phyloP scores from a whole-genome alignment of 1,284 basidiomycete species.

The Malassezia slooffiae region DNA sequence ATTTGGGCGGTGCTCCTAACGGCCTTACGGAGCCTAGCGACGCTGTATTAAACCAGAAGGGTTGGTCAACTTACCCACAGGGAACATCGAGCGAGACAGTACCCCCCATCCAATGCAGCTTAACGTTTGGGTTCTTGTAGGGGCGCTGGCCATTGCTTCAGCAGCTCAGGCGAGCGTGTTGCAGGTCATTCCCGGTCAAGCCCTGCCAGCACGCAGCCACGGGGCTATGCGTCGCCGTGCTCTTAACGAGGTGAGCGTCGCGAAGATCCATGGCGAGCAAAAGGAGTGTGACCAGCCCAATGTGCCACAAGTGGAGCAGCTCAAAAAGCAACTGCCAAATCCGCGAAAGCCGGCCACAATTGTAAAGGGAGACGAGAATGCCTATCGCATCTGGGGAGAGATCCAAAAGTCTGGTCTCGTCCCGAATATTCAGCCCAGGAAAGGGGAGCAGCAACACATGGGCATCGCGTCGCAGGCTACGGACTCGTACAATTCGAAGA shows the following conservation, averaged over 20 bases:
- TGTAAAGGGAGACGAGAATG: slow-evolving; percentile 46
- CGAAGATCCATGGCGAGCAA: slow-evolving; percentile 13
- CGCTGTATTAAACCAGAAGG: too few relatives aligned
- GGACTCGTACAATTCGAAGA: slow-evolving; percentile 7
- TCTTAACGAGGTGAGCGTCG: slow-evolving; percentile 18
- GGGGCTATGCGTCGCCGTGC: not conserved
- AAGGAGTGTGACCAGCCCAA: slow-evolving; percentile 30
- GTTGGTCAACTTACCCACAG: too few relatives aligned
- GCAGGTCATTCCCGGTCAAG: not conserved
- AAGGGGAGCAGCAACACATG: not conserved
- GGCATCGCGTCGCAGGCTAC: not conserved
- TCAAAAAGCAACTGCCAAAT: slow-evolving; percentile 42
- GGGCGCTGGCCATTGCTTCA: not conserved
- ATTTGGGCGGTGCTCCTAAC: too few relatives aligned
- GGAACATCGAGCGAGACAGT: not conserved
- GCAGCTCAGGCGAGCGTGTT: not conserved
- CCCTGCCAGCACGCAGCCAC: not conserved
- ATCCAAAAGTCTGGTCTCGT: slow-evolving; percentile 41
- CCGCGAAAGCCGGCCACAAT: too few relatives aligned
- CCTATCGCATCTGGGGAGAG: slow-evolving; percentile 35
- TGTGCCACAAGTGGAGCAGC: slow-evolving; percentile 22
- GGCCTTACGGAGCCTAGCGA: too few relatives aligned
- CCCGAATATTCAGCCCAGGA: slow-evolving; percentile 27
- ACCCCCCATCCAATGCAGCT: not conserved
- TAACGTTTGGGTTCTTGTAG: not conserved